Conservation (phyloP, 2,329 filamentous ascomycete genomes). For the Hypoxylon sp. region DNA sequence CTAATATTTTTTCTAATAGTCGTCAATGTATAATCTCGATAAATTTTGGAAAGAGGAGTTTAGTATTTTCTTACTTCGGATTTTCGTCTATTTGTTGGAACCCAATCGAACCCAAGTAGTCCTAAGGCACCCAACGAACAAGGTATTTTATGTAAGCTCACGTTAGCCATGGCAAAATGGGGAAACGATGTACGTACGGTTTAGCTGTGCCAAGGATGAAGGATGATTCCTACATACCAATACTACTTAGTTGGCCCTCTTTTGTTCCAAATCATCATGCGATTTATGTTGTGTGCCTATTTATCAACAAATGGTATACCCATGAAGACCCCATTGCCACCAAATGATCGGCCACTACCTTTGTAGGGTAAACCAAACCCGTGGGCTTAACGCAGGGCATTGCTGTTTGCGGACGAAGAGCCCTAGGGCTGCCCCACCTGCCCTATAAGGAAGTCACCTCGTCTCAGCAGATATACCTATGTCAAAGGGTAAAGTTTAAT, state of each 20-base stretch:
- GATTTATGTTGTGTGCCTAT: background rate
- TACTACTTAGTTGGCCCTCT: background rate
- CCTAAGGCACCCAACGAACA: slow-evolving; percentile 1
- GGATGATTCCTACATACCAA: background rate
- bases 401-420: background rate
- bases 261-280: background rate
- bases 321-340: background rate
- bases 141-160: background rate
- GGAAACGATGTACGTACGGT: background rate
- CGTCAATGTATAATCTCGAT: slow-evolving; percentile 1
- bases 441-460: background rate
- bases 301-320: too few species aligned
- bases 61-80: slow-evolving; percentile 9
- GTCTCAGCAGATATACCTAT: background rate
- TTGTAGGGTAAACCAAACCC: background rate
- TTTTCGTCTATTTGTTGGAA: slow-evolving; percentile 12
- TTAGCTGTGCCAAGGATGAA: background rate
- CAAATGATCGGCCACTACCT: background rate
- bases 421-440: background rate
- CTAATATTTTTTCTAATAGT: background rate
- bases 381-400: background rate
- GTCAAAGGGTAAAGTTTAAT: background rate
- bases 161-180: background rate
- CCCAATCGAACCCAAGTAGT: slow-evolving; percentile 10
- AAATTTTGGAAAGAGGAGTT: background rate